phyloP scores from a whole-genome alignment of 2,329 filamentous ascomycete species.

The Triangularia setosa region DNA sequence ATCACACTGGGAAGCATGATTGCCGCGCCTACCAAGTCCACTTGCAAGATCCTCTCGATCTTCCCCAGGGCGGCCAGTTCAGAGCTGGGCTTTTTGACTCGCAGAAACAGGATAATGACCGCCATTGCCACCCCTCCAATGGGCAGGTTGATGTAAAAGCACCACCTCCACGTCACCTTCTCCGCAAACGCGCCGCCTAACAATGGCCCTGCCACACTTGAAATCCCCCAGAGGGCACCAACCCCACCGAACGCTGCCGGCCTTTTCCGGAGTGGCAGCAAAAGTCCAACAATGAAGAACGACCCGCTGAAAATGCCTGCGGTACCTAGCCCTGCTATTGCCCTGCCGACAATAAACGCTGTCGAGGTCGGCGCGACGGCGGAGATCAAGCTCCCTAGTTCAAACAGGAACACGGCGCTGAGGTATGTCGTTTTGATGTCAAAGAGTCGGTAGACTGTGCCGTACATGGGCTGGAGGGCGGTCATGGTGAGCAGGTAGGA shows the following conservation, averaged over 20 bases:
- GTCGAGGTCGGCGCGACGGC: slow-evolving; percentile 41
- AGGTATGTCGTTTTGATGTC: slow-evolving; percentile 44
- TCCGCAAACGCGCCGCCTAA: slow-evolving; percentile 18
- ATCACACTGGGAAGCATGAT: slow-evolving; percentile 36
- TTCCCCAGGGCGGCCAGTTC: not conserved
- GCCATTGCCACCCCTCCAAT: slow-evolving; percentile 29
- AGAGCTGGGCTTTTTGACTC: slow-evolving; percentile 29
- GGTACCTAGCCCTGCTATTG: slow-evolving; percentile 46
- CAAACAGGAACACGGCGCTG: slow-evolving; percentile 42
- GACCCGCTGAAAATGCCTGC: slow-evolving; percentile 34
- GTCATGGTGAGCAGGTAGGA: slow-evolving; percentile 4
- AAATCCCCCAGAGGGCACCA: slow-evolving; percentile 9
- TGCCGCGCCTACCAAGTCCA: slow-evolving; percentile 33
- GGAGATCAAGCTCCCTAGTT: slow-evolving; percentile 49
- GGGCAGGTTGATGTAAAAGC: slow-evolving; percentile 37
- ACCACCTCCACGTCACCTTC: slow-evolving; percentile 21
- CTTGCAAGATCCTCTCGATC: slow-evolving; percentile 15
- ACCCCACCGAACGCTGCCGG: slow-evolving; percentile 18
- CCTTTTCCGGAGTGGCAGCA: slow-evolving; percentile 23
- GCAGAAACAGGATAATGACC: slow-evolving; percentile 36
- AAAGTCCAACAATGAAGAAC: slow-evolving; percentile 26
- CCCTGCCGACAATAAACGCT: slow-evolving; percentile 47
- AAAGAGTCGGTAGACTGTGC: slow-evolving; percentile 43
- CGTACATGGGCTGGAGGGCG: slow-evolving; percentile 39
- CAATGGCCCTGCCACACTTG: slow-evolving; percentile 14